These are phyloP conservation scores for Gryganskiella cystojenkinii DNA, from an alignment of 192 early-diverging fungal genomes.

Conservation along the genomic window DNA sequence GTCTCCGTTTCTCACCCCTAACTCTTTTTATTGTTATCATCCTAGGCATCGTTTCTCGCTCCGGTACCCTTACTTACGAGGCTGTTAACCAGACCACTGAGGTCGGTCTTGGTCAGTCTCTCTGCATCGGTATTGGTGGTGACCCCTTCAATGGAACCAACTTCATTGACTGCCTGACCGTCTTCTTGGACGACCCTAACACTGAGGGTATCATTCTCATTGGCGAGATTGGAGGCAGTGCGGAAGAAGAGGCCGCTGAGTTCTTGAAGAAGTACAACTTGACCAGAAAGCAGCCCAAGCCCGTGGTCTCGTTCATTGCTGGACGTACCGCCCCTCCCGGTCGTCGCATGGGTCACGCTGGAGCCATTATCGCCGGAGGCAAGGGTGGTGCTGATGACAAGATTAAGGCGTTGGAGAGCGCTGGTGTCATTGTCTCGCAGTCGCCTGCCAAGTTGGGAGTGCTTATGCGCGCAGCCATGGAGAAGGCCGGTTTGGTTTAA, in stretches of 20 bases:
- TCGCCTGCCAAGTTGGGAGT: conserved; percentile 97
- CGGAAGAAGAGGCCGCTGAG: conserved; percentile 98
- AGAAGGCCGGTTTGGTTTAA: conserved; percentile 57
- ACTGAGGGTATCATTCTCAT: conserved; percentile 99
- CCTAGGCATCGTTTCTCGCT: conserved; percentile 97
- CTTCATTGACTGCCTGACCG: conserved; percentile 96
- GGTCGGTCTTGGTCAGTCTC: conserved; percentile 94
- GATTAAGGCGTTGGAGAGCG: conserved; percentile 96
- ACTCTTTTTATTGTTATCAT: neutral
- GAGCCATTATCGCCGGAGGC: conserved; percentile 99
- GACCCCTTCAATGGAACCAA: conserved; percentile 99
- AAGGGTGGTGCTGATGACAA: conserved; percentile 99
- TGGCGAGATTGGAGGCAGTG: conserved; percentile 99
- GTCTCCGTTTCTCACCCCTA: too few relatives aligned
- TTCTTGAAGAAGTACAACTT: conserved; percentile 97
- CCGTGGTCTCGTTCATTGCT: conserved; percentile 99
- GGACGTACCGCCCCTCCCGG: conserved; percentile 99
- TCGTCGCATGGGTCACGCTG: conserved; percentile 99
- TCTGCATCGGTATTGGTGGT: conserved; percentile 98
- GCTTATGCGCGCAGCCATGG: conserved; percentile 79
- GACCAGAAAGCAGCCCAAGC: conserved; percentile 89
- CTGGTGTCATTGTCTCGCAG: conserved; percentile 91
- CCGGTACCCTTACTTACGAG: conserved; percentile 99
- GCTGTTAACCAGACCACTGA: conserved; percentile 98
- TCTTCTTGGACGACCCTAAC: conserved; percentile 94